Percentiles rank a stretch among this genome's conserved stretches.
phyloP scores from a whole-genome alignment of 1,284 basidiomycete genomes.

The Vanrija humicola region DNA sequence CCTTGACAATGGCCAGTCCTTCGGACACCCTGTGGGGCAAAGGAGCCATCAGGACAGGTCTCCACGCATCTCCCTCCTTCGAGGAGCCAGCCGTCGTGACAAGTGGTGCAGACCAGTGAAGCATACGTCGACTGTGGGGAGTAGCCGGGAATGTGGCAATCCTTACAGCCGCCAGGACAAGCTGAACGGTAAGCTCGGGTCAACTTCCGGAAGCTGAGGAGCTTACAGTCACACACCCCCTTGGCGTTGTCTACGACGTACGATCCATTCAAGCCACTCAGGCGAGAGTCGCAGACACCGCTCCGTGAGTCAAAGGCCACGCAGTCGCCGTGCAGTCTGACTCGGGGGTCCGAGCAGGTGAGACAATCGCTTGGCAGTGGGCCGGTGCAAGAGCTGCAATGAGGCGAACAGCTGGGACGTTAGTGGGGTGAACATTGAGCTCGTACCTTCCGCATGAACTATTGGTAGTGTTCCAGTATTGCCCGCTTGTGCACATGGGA shows the following conservation, averaged over 20 bases:
- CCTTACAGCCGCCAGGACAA: conserved; percentile 45
- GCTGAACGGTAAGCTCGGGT: conserved; percentile 25
- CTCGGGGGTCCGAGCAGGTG: conserved; percentile 35
- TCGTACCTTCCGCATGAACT: conserved; percentile 35
- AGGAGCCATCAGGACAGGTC: conserved; percentile 40
- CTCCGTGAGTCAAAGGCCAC: conserved; percentile 41
- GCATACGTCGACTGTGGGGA: too few relatives aligned
- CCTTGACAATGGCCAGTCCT: conserved; percentile 14
- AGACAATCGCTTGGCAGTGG: conserved; percentile 39
- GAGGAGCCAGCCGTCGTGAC: conserved; percentile 49
- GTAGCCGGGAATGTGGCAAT: conserved; percentile 46
- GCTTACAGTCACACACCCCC: conserved; percentile 48
- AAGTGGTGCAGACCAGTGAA: conserved; percentile 38
- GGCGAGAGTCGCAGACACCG: conserved; percentile 45
- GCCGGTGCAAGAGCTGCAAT: conserved; percentile 47
- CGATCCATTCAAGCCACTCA: conserved; percentile 28
- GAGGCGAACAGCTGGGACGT: conserved; percentile 37
- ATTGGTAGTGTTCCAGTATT: conserved; percentile 34
- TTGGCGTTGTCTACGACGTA: conserved; percentile 45
- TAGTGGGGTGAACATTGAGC: not conserved
- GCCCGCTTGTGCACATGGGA: conserved; percentile 32
- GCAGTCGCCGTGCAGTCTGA: conserved; percentile 40
- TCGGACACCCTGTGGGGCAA: not conserved
- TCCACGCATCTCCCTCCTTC: conserved; percentile 39
- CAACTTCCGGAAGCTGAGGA: not conserved